Percentiles rank a stretch among this genome's conserved stretches.
phyloP scores from a whole-genome alignment of 257 asterid genomes.

The Nicotiana benthamiana region DNA sequence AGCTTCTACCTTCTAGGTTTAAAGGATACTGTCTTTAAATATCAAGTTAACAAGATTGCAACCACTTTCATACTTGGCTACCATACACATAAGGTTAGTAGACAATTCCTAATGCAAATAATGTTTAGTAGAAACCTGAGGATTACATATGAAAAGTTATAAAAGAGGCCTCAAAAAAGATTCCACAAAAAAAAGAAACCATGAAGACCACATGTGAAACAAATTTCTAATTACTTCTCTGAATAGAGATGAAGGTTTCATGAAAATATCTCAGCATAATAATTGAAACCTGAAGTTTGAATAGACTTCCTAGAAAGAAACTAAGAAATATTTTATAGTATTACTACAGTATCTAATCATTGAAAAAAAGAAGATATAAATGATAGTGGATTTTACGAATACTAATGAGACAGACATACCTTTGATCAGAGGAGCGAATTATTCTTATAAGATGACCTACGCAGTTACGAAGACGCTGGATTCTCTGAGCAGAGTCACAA shows the following conservation, averaged over 20 bases:
- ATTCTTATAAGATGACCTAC: constrained; percentile 57
- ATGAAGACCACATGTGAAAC: background rate
- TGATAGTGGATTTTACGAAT: background rate
- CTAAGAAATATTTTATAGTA: background rate
- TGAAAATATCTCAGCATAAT: background rate
- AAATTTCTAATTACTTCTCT: background rate
- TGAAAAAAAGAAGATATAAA: background rate
- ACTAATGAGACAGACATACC: constrained; percentile 28
- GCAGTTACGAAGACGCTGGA: constrained; percentile 46
- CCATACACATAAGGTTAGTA: background rate
- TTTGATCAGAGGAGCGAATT: constrained; percentile 37
- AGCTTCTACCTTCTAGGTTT: background rate
- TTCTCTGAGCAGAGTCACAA: constrained; percentile 29
- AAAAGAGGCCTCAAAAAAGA: background rate
- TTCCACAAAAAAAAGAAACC: background rate
- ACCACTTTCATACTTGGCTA: background rate
- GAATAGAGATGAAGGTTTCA: background rate
- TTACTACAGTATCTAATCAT: background rate
- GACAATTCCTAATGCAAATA: background rate
- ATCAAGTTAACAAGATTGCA: background rate
- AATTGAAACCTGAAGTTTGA: background rate
- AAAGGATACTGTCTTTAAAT: background rate
- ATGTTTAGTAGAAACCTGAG: background rate
- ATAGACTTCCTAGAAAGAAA: background rate
- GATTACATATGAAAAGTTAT: background rate